Evolutionary conservation across 73 alveolate genomes (phyloP), one percentile per base, ranked within the genome.

Genomic region (Diophrys sp.): DNA sequence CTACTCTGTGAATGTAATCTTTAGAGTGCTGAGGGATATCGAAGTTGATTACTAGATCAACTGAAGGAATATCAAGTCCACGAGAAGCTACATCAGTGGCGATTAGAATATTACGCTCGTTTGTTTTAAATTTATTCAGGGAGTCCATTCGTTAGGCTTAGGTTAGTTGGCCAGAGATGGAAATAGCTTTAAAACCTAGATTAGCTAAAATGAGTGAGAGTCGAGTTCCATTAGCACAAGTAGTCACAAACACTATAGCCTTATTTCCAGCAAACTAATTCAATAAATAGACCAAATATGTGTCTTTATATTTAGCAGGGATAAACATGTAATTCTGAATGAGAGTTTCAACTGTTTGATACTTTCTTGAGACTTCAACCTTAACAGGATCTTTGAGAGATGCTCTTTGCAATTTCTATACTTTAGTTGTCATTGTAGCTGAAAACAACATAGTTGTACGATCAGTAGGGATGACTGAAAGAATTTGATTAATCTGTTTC

Each of bases 391-490:
- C 92, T 31, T 80, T 78, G 57, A 96, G 82, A 66, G 97, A 90
- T 0, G 99, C 99, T 56, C 98, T 80, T 81, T 96, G 97, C 25
- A 96, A 87, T 81, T 96, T 86, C 31, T 96, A 90, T 0, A 92
- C 99, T 87, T 98, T 98, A 70, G 94, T 84, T 25, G 99, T 98
- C 99, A 98, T 98, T 0, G 99, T 98, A 11, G 99, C 99, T 30
- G 99, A 97, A 88, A 96, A 98, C 73, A 98, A 87, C 80, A 87
- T 96, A 23, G 99, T 98, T 80, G 84, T 92, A 73, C 99, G 81
- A 32, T 88, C 95, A 34, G 95, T 90, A 1, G 99, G 99, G 8
- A 94, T 79, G 31, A 54, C 73, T 56, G 88, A 77, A 70, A 96
- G 87, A 70, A 96, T 95, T 83, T 90, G 93, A 88, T 93, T 94